Evolutionary conservation across 2,329 filamentous ascomycete species (phyloP), one percentile per base, ranked within the genome.

Genomic region (Cercospora sp.): DNA sequence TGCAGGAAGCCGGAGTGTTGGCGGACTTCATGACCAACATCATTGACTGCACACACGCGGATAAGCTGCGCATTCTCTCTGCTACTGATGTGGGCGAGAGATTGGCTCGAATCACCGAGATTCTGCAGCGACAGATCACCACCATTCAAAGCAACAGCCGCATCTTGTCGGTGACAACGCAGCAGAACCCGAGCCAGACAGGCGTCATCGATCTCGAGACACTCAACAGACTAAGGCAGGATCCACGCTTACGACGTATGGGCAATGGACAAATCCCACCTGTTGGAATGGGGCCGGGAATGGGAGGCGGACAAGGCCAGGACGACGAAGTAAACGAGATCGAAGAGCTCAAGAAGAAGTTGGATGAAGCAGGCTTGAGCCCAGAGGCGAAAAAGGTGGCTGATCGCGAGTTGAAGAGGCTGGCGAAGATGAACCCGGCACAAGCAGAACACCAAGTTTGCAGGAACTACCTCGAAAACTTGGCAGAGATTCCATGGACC

Each of bases 11-110:
- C 1, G 94, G 94, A 2, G 83, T 89, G 8, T 85, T 99, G 9
- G 94, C 95, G 6, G 95, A 99, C 78, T 98, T 98, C 78, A 97
- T 99, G 93, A 90, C 93, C 45, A 97, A 97, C 77, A 87, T 98
- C 26, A 88, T 97, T 2, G 93, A 97, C 71, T 90, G 91, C 61
- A 91, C 89, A 9, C 91, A 96, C 71, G 93, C 97, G 78, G 95
- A 99, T 77, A 97, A 97, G 79, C 85, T 99, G 64, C 88, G 91
- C 65, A 88, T 99, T 16, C 84, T 99, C 40, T 88, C 92, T n/a
- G 89, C 93, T 0, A 81, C 96, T 5, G 89, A 94, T 74, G 84
- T 95, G 58, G 91, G 91, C 73, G 88, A 91, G 58, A 87, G 95
- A 42, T 85, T 98, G 64, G 88, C 91, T 70, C 90, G 90, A 74